These are phyloP conservation scores for Arthrobotrys musiformis DNA, from an alignment of 2,329 filamentous ascomycete species.

Conservation along the genomic window DNA sequence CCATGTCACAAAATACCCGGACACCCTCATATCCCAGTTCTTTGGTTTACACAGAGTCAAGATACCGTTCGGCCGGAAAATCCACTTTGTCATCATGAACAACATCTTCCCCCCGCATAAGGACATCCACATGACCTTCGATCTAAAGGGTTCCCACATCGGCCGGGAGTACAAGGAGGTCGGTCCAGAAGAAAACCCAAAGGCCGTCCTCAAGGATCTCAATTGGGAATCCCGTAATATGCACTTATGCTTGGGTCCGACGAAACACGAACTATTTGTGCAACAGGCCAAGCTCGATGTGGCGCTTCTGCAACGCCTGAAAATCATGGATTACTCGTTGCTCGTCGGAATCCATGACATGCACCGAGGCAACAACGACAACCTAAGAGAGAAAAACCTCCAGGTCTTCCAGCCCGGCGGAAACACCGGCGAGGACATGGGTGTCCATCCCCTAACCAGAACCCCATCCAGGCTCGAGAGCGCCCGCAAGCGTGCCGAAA, in stretches of 20 bases:
- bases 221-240: slow-evolving; percentile 92
- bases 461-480: slow-evolving; percentile 95
- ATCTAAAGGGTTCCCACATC: slow-evolving; percentile 94
- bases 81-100: slow-evolving; percentile 99
- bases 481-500: slow-evolving; percentile 86
- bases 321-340: slow-evolving; percentile 99
- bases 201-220: slow-evolving; percentile 93
- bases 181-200: slow-evolving; percentile 84
- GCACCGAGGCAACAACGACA: slow-evolving; percentile 91
- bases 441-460: slow-evolving; percentile 76
- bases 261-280: slow-evolving; percentile 87
- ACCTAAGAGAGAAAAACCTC: slow-evolving; percentile 86
- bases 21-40: slow-evolving; percentile 96
- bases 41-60: slow-evolving; percentile 97
- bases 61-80: slow-evolving; percentile 97
- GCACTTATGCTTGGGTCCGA: slow-evolving; percentile 85
- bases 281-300: slow-evolving; percentile 91
- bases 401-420: slow-evolving; percentile 69
- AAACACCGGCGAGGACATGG: slow-evolving; percentile 73
- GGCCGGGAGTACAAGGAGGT: slow-evolving; percentile 92
- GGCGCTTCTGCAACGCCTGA: slow-evolving; percentile 81
- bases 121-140: slow-evolving; percentile 96
- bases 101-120: slow-evolving; percentile 97
- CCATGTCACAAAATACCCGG: slow-evolving; percentile 91
- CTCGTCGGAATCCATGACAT: slow-evolving; percentile 94